phyloP scores from a whole-genome alignment of 208 protist species.

The Porcisia hertigi region DNA sequence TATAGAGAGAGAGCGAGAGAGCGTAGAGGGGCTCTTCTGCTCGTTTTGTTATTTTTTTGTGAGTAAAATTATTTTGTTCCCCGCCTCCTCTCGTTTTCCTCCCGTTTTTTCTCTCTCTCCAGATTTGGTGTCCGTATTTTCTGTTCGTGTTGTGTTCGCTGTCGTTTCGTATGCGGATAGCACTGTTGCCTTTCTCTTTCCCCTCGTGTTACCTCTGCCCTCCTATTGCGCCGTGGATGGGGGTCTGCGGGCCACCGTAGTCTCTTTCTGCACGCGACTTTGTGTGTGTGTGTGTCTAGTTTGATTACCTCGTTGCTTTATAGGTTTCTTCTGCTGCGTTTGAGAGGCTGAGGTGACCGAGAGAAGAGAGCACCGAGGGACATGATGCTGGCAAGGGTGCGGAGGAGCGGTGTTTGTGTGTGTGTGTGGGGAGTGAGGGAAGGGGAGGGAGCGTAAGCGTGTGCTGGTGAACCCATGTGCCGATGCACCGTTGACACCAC shows the following conservation, averaged over 20 bases:
- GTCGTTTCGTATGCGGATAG: not conserved
- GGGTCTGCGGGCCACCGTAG: not conserved
- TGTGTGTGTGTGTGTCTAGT: not conserved
- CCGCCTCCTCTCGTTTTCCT: not conserved
- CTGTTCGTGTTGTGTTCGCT: not conserved
- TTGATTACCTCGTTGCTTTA: not conserved
- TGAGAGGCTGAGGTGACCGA: not conserved
- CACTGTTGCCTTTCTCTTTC: not conserved
- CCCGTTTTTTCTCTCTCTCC: not conserved
- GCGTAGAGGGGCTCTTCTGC: not conserved
- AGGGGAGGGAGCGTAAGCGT: not conserved
- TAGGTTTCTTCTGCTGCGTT: not conserved
- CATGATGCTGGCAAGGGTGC: not conserved
- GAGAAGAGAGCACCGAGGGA: not conserved
- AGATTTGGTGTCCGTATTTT: not conserved
- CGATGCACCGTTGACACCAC: not conserved
- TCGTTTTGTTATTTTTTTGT: not conserved
- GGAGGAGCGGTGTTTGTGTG: too few relatives aligned
- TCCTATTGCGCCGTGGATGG: not conserved
- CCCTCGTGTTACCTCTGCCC: not conserved
- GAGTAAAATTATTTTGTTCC: too few relatives aligned
- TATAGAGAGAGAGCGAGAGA: not conserved
- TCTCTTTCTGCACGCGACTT: not conserved
- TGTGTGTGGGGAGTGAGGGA: not conserved
- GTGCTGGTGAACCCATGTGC: not conserved